These are phyloP conservation scores for Penicillium sp. DNA, from an alignment of 2,329 filamentous ascomycete genomes.

Conservation along the genomic window DNA sequence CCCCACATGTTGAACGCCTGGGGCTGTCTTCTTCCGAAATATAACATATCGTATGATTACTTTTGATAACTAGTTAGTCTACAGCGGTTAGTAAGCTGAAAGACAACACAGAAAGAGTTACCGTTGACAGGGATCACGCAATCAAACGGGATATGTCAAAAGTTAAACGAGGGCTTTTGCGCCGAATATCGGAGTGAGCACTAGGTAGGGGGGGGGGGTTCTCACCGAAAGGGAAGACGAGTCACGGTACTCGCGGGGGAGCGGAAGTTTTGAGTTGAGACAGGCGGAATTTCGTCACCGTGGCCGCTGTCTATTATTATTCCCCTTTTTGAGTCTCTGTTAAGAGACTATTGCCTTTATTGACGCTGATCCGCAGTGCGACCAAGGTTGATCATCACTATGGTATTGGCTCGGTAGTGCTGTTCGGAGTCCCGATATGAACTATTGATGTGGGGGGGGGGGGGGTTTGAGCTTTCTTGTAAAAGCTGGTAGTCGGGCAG, in stretches of 20 bases:
- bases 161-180: background rate
- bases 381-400: background rate
- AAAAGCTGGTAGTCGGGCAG: background rate
- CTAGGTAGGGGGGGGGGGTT: background rate
- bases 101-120: background rate
- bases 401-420: background rate
- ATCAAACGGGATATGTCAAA: background rate
- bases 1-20: background rate
- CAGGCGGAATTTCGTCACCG: slow-evolving; percentile 8
- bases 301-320: background rate
- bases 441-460: too few relatives aligned
- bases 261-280: slow-evolving; percentile 3
- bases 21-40: background rate
- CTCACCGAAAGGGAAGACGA: background rate
- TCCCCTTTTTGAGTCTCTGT: slow-evolving; percentile 10
- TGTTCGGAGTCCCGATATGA: background rate
- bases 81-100: background rate
- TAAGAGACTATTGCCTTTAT: slow-evolving; percentile 3
- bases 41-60: background rate
- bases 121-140: background rate
- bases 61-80: background rate
- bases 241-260: slow-evolving; percentile 1
- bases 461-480: background rate
- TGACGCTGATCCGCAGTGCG: slow-evolving; percentile 1
- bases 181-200: slow-evolving; percentile 17